These are phyloP conservation scores for Claviceps lovelessii DNA, from an alignment of 2,329 filamentous ascomycete species.

Conservation along the genomic window DNA sequence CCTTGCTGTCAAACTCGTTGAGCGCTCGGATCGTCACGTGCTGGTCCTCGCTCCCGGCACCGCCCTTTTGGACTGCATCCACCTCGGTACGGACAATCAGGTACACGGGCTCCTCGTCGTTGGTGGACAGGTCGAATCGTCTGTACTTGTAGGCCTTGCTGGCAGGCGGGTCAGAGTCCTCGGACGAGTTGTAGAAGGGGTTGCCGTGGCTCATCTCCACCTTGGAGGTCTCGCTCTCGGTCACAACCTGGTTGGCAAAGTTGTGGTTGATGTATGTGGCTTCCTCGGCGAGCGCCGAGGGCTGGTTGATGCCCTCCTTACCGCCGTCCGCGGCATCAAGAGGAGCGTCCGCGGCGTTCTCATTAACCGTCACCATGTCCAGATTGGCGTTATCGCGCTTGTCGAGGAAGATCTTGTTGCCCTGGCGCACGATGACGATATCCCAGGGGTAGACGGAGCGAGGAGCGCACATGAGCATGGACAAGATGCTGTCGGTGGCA, in stretches of 20 bases:
- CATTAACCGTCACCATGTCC: slow-evolving; percentile 97
- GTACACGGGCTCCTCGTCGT: slow-evolving; percentile 87
- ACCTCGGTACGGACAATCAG: slow-evolving; percentile 89
- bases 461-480: slow-evolving; percentile 97
- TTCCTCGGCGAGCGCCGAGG: slow-evolving; percentile 83
- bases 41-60: slow-evolving; percentile 81
- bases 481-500: slow-evolving; percentile 90
- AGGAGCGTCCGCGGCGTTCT: slow-evolving; percentile 91
- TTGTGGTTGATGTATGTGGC: slow-evolving; percentile 99
- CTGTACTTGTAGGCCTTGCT: slow-evolving; percentile 98
- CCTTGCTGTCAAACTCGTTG: slow-evolving; percentile 98
- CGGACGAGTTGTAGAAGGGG: slow-evolving; percentile 90
- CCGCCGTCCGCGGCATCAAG: slow-evolving; percentile 82
- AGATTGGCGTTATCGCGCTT: slow-evolving; percentile 91
- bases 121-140: slow-evolving; percentile 86
- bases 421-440: slow-evolving; percentile 81
- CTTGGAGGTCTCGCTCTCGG: slow-evolving; percentile 66
- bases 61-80: slow-evolving; percentile 91
- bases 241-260: slow-evolving; percentile 90
- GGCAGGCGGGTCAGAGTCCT: slow-evolving; percentile 85
- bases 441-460: slow-evolving; percentile 98
- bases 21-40: slow-evolving; percentile 85
- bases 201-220: slow-evolving; percentile 77
- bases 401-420: slow-evolving; percentile 96
- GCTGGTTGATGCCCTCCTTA: slow-evolving; percentile 91